Conservation (phyloP, 306 rosid species). For the Trichosanthes cucumerina region DNA sequence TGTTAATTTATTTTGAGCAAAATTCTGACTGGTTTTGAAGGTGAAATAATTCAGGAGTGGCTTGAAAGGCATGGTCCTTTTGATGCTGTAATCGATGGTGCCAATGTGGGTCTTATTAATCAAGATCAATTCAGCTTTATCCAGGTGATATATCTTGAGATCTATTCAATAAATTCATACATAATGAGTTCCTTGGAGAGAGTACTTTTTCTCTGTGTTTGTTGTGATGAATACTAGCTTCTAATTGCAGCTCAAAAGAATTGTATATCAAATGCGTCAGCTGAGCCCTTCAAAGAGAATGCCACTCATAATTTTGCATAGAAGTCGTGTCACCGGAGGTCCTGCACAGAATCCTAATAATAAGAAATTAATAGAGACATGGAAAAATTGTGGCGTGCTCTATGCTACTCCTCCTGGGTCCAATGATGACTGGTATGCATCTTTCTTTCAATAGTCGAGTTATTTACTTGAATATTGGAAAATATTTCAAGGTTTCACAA, state of each 20-base stretch:
- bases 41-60: conserved; percentile 68
- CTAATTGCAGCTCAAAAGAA: conserved; percentile 51
- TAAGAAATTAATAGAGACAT: conserved; percentile 57
- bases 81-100: conserved; percentile 91
- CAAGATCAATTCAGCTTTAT: conserved; percentile 39
- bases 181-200: not conserved
- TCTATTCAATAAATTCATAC: not conserved
- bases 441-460: not conserved
- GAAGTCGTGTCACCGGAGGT: conserved; percentile 54
- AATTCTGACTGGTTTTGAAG: conserved; percentile 34
- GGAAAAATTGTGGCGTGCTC: conserved; percentile 57
- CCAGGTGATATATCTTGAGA: conserved; percentile 34
- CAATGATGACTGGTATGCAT: conserved; percentile 77
- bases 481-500: not conserved
- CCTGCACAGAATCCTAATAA: conserved; percentile 56
- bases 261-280: conserved; percentile 47
- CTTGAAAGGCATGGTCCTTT: conserved; percentile 68
- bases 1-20: conserved; percentile 15
- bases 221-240: conserved; percentile 13
- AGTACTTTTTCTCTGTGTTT: not conserved
- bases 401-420: conserved; percentile 82
- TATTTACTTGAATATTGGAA: conserved; percentile 1
- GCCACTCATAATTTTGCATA: conserved; percentile 83
- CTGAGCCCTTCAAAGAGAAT: conserved; percentile 65
- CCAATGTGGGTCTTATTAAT: conserved; percentile 56